A percentile compares a stretch with the other conserved stretches of the same genome.
Evolutionary conservation across 208 protist genomes (phyloP).

Genomic region (Trichomonas vaginalis): DNA sequence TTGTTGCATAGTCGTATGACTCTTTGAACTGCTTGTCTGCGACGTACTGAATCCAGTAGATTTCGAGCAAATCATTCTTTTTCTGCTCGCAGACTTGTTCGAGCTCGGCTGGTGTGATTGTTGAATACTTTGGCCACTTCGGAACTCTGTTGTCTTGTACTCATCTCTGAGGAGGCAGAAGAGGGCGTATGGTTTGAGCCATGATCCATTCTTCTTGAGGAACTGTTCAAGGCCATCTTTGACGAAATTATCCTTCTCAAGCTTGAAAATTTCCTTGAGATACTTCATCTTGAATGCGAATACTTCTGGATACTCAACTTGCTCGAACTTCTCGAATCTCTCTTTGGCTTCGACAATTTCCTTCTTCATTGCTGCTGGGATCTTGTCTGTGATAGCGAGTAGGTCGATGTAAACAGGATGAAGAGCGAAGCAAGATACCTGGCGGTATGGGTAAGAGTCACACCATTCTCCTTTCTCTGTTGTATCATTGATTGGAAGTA

Average conservation of each 20-base stretch:
- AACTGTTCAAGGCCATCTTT: neutral
- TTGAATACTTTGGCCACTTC: neutral
- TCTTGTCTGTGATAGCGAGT: neutral
- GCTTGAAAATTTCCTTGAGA: neutral
- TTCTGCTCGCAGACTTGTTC: neutral
- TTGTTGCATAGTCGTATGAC: neutral
- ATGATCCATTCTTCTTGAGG: neutral
- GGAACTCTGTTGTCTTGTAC: neutral
- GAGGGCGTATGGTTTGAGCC: neutral
- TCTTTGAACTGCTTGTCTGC: neutral
- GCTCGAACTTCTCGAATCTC: neutral
- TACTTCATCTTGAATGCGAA: neutral
- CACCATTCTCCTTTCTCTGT: neutral
- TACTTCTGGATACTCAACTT: neutral
- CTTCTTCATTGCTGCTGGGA: neutral
- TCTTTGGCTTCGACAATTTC: neutral
- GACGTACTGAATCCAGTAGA: neutral
- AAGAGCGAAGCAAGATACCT: neutral
- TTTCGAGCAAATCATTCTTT: neutral
- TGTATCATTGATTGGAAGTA: constrained; percentile 1
- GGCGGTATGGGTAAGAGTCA: neutral
- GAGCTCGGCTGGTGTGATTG: neutral
- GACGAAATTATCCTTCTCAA: neutral
- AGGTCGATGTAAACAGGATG: neutral
- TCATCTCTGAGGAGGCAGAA: neutral